Evolutionary conservation across 257 asterid species (phyloP).

Genomic region (Datura wrightii): DNA sequence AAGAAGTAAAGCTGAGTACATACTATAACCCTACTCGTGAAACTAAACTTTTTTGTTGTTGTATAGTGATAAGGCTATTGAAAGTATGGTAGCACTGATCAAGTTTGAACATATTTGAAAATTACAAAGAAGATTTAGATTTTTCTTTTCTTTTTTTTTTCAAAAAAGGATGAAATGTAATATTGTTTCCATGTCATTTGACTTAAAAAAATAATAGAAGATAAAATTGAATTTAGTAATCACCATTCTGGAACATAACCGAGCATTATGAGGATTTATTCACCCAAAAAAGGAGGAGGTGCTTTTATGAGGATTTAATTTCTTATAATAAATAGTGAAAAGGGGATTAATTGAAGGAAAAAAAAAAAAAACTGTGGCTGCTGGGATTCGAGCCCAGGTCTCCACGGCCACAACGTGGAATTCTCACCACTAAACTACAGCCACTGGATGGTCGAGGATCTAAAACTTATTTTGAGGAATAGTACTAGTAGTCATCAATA

Average conservation of each 20-base stretch:
- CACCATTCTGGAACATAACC: background rate
- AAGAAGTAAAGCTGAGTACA: no score
- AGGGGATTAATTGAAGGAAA: background rate
- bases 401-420: slow-evolving; percentile 99
- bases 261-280: background rate
- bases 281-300: background rate
- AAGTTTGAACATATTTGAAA: background rate
- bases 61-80: background rate
- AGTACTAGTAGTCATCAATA: background rate
- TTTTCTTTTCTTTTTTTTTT: no score
- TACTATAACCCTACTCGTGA: no score
- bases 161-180: no score
- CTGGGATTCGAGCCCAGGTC: slow-evolving; percentile 99
- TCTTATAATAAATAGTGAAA: background rate
- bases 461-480: no score
- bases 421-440: slow-evolving; percentile 99
- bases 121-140: background rate
- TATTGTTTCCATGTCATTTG: no score
- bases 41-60: no score
- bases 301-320: background rate
- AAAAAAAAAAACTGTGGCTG: slow-evolving; percentile 68
- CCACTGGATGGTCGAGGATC: slow-evolving; percentile 43
- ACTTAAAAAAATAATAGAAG: no score
- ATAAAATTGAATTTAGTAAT: background rate
- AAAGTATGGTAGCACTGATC: background rate